Evolutionary conservation across 495 filamentous ascomycete genomes (phyloP), one percentile per base, ranked within the genome.

Genomic region (Thermochaetoides thermophila): DNA sequence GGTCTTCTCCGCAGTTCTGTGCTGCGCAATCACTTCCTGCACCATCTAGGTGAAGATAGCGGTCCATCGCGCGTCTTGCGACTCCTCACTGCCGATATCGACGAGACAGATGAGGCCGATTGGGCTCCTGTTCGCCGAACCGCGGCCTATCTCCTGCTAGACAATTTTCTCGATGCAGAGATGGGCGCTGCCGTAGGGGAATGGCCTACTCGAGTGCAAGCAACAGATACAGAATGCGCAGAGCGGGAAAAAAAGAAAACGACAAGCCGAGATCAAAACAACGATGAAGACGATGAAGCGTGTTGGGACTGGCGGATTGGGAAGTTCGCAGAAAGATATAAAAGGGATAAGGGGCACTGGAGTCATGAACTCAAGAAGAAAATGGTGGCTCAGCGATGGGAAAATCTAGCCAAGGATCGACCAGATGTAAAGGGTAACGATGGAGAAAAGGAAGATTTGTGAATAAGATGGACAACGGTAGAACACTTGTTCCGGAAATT

Each of bases 111-210:
- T 15, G 42, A 41, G 1, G 37, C 31, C 8, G 52, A 48, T 5
- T 68, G 60, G 52, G 57, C 63, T 31, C 39, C 42, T 3, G 39
- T 61, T 17, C 50, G 59, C 31, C 52, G 46, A 18, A 62, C 57
- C 38, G 61, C 66, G 10, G 66, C 55, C 1, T 52, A 64, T 13
- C 60, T 76, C 30, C 49, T 75, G 13, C 52, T 66, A 6, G 73
- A 78, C 38, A 69, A 62, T 35, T 76, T 76, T 29, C 53, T 77
- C 13, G 72, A 76, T 48, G 61, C 65, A 26, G 59, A 66, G 16
- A 71, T 74, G 63, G 64, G 69, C 23, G 67, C 67, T 1, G 45
- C 51, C 4, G 27, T 64, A 2, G 65, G 65, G 4, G 41, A 63
- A 34, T 73, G 65, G 61, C 68, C 66, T 2, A 37, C 19, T 5